Conservation (phyloP, 2,329 filamentous ascomycete genomes). For the Monosporascus sp. region DNA sequence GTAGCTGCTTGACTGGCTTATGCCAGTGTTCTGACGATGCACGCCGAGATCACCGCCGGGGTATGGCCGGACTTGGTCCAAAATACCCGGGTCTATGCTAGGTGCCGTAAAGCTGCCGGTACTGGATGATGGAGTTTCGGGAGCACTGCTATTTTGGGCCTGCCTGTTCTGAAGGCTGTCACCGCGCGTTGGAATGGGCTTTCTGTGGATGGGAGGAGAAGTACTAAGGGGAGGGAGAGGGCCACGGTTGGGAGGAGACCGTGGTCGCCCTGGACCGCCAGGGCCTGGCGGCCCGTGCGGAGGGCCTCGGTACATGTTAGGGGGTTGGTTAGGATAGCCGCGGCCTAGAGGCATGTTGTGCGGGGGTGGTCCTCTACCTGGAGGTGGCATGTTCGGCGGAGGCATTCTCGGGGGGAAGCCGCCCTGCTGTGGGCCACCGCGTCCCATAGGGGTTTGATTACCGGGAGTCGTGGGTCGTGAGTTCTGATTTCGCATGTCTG, state of each 20-base stretch:
- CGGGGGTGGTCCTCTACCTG: slow-evolving; percentile 20
- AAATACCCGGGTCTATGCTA: slow-evolving; percentile 41
- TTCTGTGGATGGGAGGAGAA: slow-evolving; percentile 41
- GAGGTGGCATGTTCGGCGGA: slow-evolving; percentile 12
- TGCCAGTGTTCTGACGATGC: slow-evolving; percentile 31
- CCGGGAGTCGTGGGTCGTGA: slow-evolving; percentile 23
- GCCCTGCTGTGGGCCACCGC: slow-evolving; percentile 15
- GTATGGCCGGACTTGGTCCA: slow-evolving; percentile 39
- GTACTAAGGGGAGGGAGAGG: slow-evolving; percentile 29
- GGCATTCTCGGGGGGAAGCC: slow-evolving; percentile 20
- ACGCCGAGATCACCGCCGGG: slow-evolving; percentile 20
- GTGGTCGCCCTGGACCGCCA: slow-evolving; percentile 15
- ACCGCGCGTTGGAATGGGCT: slow-evolving; percentile 42
- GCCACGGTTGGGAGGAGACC: slow-evolving; percentile 13
- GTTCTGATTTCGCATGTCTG: slow-evolving; percentile 17
- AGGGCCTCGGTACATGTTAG: slow-evolving; percentile 20
- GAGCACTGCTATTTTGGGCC: slow-evolving; percentile 33
- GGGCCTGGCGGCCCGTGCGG: slow-evolving; percentile 16
- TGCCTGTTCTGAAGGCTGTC: slow-evolving; percentile 30
- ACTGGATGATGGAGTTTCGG: slow-evolving; percentile 31
- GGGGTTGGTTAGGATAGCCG: slow-evolving; percentile 21
- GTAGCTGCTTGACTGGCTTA: slow-evolving; percentile 33
- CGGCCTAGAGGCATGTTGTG: slow-evolving; percentile 22
- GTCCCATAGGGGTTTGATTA: slow-evolving; percentile 17
- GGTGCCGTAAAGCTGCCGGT: slow-evolving; percentile 33